Evolutionary conservation across 1,284 basidiomycete species (phyloP).

Genomic region (Amylostereum areolatum): DNA sequence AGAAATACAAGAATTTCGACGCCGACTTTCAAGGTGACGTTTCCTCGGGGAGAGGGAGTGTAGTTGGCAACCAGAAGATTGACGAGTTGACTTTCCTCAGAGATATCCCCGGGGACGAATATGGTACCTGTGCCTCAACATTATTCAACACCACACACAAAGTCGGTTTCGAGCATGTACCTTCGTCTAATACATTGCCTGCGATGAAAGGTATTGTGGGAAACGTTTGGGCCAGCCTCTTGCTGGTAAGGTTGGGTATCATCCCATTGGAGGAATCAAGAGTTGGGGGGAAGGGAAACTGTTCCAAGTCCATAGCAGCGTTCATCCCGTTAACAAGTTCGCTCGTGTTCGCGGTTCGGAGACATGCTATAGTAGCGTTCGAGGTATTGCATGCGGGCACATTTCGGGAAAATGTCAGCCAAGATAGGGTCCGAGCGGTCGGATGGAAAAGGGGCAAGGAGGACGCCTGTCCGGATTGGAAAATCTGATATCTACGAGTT

Average conservation of each 20-base stretch:
- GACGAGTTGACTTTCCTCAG: slow-evolving; percentile 24
- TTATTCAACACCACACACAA: not conserved
- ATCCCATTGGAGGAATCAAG: slow-evolving; percentile 38
- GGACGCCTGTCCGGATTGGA: slow-evolving; percentile 37
- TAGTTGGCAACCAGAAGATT: slow-evolving; percentile 23
- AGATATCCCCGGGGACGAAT: slow-evolving; percentile 26
- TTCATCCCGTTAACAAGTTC: slow-evolving; percentile 29
- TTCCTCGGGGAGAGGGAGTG: slow-evolving; percentile 24
- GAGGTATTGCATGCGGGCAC: slow-evolving; percentile 29
- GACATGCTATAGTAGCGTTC: slow-evolving; percentile 33
- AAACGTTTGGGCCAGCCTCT: slow-evolving; percentile 26
- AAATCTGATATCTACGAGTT: slow-evolving; percentile 26
- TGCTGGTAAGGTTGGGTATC: slow-evolving; percentile 35
- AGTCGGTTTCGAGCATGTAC: slow-evolving; percentile 16
- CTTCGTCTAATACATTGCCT: slow-evolving; percentile 44
- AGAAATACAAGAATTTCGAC: slow-evolving; percentile 31
- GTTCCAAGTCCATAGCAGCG: slow-evolving; percentile 19
- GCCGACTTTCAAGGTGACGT: slow-evolving; percentile 17
- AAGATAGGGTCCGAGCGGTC: slow-evolving; percentile 26
- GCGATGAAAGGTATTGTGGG: slow-evolving; percentile 40
- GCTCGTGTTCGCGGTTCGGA: slow-evolving; percentile 29
- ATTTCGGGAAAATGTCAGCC: slow-evolving; percentile 35
- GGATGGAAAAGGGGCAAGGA: slow-evolving; percentile 25
- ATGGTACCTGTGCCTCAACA: slow-evolving; percentile 25
- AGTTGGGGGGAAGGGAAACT: slow-evolving; percentile 32